Conservation (phyloP, 2,329 filamentous ascomycete species). For the Aureobasidium sp. region DNA sequence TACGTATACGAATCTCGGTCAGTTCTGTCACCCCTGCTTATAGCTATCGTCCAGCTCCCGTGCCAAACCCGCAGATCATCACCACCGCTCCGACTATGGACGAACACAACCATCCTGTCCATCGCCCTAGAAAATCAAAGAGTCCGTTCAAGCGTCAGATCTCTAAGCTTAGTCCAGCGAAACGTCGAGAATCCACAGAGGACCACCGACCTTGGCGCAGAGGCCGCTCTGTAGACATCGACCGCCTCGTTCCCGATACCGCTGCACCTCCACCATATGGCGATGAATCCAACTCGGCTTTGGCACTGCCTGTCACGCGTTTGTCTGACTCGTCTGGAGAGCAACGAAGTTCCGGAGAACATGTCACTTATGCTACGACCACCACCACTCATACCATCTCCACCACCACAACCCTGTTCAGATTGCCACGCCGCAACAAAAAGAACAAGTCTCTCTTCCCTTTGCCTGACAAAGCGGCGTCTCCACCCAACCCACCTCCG, state of each 20-base stretch:
- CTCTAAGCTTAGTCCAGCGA: constrained; percentile 26
- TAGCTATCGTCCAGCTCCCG: background rate
- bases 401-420: constrained; percentile 66
- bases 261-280: constrained; percentile 51
- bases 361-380: constrained; percentile 51
- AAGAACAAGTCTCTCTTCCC: constrained; percentile 72
- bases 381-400: constrained; percentile 58
- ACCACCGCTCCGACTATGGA: constrained; percentile 77
- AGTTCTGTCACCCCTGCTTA: constrained; percentile 20
- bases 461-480: constrained; percentile 65
- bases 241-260: constrained; percentile 6
- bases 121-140: constrained; percentile 16
- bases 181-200: constrained; percentile 25
- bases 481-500: constrained; percentile 24
- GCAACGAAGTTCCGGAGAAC: constrained; percentile 61
- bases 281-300: constrained; percentile 54
- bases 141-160: constrained; percentile 25
- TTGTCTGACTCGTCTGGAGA: constrained; percentile 85
- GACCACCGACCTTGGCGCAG: constrained; percentile 18
- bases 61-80: constrained; percentile 62
- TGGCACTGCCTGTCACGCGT: constrained; percentile 58
- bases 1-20: background rate
- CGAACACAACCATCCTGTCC: constrained; percentile 25
- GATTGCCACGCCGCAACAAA: constrained; percentile 67
- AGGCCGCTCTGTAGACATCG: constrained; percentile 7